phyloP scores from a whole-genome alignment of 495 filamentous ascomycete species.

The Pseudotulostoma volvatum region DNA sequence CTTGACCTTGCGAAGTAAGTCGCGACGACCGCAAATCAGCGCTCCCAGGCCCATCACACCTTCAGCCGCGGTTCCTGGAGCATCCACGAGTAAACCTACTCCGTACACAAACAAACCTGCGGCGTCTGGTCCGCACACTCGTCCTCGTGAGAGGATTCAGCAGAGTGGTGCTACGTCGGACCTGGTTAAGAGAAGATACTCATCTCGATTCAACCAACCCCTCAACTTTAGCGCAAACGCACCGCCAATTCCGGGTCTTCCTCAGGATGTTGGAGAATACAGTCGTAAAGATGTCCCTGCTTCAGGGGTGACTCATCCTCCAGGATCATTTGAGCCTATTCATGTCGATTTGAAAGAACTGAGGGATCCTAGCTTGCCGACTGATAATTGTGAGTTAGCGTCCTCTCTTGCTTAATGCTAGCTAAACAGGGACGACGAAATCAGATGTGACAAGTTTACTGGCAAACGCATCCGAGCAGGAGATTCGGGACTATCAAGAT shows the following conservation, averaged over 20 bases:
- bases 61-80: too few relatives aligned
- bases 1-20: conserved; percentile 79
- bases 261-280: conserved; percentile 36
- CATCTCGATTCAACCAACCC: conserved; percentile 68
- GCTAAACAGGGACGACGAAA: too few relatives aligned
- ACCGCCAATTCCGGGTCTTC: conserved; percentile 48
- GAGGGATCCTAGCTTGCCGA: conserved; percentile 60
- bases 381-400: conserved; percentile 37
- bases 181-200: conserved; percentile 86
- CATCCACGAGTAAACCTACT: conserved; percentile 47
- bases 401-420: background rate
- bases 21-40: conserved; percentile 60
- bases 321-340: conserved; percentile 24
- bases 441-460: conserved; percentile 63
- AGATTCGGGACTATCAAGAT: conserved; percentile 70
- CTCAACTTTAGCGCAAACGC: conserved; percentile 51
- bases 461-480: conserved; percentile 82
- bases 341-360: conserved; percentile 55
- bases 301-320: conserved; percentile 29
- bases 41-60: conserved; percentile 61
- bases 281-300: conserved; percentile 28
- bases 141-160: conserved; percentile 17
- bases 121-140: conserved; percentile 14
- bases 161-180: conserved; percentile 54
- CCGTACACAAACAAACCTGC: conserved; percentile 19